Conservation (phyloP, 1,284 basidiomycete species). For the Boletus smithii region DNA sequence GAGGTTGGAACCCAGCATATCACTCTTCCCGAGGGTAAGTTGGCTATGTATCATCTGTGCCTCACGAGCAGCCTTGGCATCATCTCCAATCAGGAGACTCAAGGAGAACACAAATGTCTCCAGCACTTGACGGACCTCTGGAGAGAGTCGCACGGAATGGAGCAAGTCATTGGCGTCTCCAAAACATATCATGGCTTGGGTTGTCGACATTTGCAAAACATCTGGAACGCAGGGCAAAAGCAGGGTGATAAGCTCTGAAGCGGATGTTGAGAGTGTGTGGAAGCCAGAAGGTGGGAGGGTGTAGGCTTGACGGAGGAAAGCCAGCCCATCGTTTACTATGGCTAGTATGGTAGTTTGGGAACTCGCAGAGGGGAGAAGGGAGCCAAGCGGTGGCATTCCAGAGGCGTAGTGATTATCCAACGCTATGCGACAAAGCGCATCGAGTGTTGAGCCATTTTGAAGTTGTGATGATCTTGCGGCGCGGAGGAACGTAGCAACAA, state of each 20-base stretch:
- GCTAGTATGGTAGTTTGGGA: constrained; percentile 47
- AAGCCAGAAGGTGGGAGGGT: constrained; percentile 57
- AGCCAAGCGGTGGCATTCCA: constrained; percentile 49
- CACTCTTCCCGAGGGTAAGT: constrained; percentile 53
- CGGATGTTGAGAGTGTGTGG: constrained; percentile 56
- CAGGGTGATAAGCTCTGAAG: constrained; percentile 58
- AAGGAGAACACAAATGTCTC: constrained; percentile 59
- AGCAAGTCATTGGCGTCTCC: constrained; percentile 55
- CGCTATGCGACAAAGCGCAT: constrained; percentile 62
- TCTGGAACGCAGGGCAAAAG: constrained; percentile 58
- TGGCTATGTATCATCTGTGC: constrained; percentile 69
- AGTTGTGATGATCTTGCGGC: constrained; percentile 45
- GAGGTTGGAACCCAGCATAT: constrained; percentile 52
- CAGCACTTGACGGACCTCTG: constrained; percentile 51
- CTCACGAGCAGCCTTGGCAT: constrained; percentile 61
- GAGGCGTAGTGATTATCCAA: constrained; percentile 60
- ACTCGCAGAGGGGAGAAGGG: constrained; percentile 49
- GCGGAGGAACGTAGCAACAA: constrained; percentile 53
- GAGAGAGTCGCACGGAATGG: constrained; percentile 46
- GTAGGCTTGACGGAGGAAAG: constrained; percentile 54
- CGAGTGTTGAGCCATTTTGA: constrained; percentile 60
- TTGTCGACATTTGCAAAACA: constrained; percentile 54
- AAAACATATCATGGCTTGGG: constrained; percentile 54
- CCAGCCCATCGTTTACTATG: constrained; percentile 58
- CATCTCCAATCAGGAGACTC: constrained; percentile 59